These are phyloP conservation scores for Cyclospora cayetanensis DNA, from an alignment of 169 alveolate genomes.

Conservation along the genomic window DNA sequence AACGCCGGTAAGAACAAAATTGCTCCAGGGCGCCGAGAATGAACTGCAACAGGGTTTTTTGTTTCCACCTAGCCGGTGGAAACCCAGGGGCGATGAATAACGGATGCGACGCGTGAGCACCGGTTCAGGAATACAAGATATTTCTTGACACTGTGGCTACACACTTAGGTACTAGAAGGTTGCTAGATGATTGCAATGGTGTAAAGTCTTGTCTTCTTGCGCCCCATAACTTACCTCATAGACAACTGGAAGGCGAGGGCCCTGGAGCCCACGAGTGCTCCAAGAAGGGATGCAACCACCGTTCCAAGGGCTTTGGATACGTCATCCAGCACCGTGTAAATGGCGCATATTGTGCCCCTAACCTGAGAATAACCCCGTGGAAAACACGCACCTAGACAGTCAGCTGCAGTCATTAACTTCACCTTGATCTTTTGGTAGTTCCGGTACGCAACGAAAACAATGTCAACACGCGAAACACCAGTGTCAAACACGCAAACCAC, in stretches of 20 bases:
- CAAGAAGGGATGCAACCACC: slow-evolving; percentile 50
- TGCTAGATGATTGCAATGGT: no score
- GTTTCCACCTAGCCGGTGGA: no score
- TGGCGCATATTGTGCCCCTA: slow-evolving; percentile 62
- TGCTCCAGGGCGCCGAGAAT: no score
- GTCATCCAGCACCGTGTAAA: slow-evolving; percentile 69
- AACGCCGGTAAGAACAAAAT: no score
- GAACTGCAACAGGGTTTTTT: no score
- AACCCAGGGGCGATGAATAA: no score
- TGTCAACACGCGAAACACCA: neutral
- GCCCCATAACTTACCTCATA: slow-evolving; percentile 41
- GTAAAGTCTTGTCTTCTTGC: no score
- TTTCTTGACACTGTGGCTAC: no score
- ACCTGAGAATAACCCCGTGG: neutral
- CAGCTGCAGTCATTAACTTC: neutral
- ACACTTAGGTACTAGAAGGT: no score
- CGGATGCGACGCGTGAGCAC: no score
- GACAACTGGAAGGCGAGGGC: slow-evolving; percentile 50
- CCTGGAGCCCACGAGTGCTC: slow-evolving; percentile 57
- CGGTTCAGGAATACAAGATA: no score
- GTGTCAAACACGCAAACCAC: neutral
- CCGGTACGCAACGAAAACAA: neutral
- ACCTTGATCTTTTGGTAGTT: neutral
- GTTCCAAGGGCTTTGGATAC: slow-evolving; percentile 71
- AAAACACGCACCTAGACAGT: no score